phyloP scores from a whole-genome alignment of 2,329 filamentous ascomycete genomes.

The Xylaria sp. region DNA sequence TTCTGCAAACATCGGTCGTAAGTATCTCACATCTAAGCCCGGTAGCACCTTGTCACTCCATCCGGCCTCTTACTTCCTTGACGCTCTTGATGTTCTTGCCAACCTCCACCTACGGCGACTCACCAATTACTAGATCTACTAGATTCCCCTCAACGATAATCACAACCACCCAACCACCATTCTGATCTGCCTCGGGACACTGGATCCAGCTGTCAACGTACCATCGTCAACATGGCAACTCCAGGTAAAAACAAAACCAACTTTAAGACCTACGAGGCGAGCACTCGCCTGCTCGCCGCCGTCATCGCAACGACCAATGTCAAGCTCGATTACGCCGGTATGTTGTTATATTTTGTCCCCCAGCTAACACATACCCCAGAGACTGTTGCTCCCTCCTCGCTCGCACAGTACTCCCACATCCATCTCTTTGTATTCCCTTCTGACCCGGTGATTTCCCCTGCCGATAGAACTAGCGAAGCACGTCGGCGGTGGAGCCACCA shows the following conservation, averaged over 20 bases:
- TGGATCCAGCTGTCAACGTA: background rate
- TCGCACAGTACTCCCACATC: background rate
- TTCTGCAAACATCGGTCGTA: constrained; percentile 1
- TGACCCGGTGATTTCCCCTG: constrained; percentile 21
- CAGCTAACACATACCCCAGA: background rate
- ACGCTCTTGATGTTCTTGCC: background rate
- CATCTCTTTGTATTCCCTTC: constrained; percentile 13
- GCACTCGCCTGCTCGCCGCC: constrained; percentile 69
- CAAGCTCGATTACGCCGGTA: constrained; percentile 72
- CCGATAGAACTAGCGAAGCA: constrained; percentile 42
- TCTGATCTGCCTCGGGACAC: background rate
- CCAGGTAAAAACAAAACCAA: constrained; percentile 55
- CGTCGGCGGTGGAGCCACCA: constrained; percentile 51
- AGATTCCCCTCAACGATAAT: background rate
- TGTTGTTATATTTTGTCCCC: constrained; percentile 44
- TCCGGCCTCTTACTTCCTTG: background rate
- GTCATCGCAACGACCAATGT: constrained; percentile 66
- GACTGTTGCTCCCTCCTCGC: background rate
- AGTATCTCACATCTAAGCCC: background rate
- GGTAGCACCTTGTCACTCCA: background rate
- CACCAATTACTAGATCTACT: constrained; percentile 3
- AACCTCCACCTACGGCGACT: background rate
- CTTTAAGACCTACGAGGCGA: constrained; percentile 70
- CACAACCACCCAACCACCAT: background rate
- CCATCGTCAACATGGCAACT: constrained; percentile 54